These are phyloP conservation scores for Candida insectalens DNA, from an alignment of 805 yeast genomes.

Conservation along the genomic window DNA sequence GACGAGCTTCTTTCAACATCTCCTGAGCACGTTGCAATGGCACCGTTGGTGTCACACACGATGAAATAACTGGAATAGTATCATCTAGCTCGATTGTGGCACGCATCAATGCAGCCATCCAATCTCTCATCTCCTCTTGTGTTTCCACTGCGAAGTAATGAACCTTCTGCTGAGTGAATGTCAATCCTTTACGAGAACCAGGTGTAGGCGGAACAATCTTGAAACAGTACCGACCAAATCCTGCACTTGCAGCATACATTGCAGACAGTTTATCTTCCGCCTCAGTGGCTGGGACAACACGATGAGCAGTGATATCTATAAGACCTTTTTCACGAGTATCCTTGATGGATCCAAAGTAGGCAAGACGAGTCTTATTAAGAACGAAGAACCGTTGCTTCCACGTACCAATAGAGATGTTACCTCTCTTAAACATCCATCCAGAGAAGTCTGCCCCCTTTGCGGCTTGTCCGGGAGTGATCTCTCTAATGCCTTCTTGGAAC, in stretches of 20 bases:
- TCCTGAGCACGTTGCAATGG: constrained; percentile 82
- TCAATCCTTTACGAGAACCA: constrained; percentile 88
- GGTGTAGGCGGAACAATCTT: constrained; percentile 96
- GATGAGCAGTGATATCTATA: constrained; percentile 91
- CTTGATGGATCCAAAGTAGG: constrained; percentile 70
- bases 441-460: constrained; percentile 63
- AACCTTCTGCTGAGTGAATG: constrained; percentile 91
- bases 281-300: constrained; percentile 73
- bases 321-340: constrained; percentile 86
- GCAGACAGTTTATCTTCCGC: constrained; percentile 73
- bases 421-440: constrained; percentile 96
- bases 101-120: constrained; percentile 93
- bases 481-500: constrained; percentile 79
- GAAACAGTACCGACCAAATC: constrained; percentile 89
- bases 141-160: constrained; percentile 95
- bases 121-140: constrained; percentile 81
- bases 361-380: constrained; percentile 84
- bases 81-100: constrained; percentile 97
- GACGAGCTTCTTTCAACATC: constrained; percentile 72
- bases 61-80: constrained; percentile 79
- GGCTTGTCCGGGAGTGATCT: constrained; percentile 67
- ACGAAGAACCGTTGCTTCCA: constrained; percentile 88
- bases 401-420: constrained; percentile 73
- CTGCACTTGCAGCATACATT: constrained; percentile 84
- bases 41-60: constrained; percentile 94